Conservation (phyloP, 345 rosid genomes). For the Arabidopsis arenosa region DNA sequence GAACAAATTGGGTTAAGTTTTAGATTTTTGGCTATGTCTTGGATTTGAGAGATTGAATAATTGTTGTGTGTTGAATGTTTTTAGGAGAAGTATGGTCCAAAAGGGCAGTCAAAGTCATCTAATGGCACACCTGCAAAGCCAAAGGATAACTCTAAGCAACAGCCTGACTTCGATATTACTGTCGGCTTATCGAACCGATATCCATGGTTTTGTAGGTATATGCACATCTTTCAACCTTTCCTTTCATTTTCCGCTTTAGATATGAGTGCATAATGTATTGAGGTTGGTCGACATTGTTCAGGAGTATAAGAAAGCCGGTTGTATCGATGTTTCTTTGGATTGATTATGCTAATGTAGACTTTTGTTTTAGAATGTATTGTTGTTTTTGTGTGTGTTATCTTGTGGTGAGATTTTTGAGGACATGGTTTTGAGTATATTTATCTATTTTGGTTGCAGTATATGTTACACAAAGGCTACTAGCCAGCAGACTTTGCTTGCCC, state of each 20-base stretch:
- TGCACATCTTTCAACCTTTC: conserved; percentile 6
- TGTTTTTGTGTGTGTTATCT: background rate
- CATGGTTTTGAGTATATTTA: conserved; percentile 10
- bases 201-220: conserved; percentile 97
- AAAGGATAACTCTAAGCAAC: conserved; percentile 58
- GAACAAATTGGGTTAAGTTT: background rate
- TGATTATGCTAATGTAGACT: conserved; percentile 18
- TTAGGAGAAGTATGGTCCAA: conserved; percentile 97
- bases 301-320: background rate
- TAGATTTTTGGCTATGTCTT: conserved; percentile 1
- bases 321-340: conserved; percentile 2
- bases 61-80: background rate
- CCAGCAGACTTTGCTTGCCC: conserved; percentile 81
- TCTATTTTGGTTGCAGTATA: conserved; percentile 55
- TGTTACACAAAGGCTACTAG: conserved; percentile 86
- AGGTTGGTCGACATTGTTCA: background rate
- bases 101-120: conserved; percentile 60
- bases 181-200: conserved; percentile 82
- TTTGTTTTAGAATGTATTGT: conserved; percentile 8
- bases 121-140: conserved; percentile 70
- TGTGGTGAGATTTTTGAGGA: conserved; percentile 1
- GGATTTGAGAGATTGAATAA: conserved; percentile 12
- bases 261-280: background rate
- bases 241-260: background rate
- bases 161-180: conserved; percentile 68